Evolutionary conservation across 1,139 yeast genomes (phyloP).

Genomic region (Yamadazyma triangularis): DNA sequence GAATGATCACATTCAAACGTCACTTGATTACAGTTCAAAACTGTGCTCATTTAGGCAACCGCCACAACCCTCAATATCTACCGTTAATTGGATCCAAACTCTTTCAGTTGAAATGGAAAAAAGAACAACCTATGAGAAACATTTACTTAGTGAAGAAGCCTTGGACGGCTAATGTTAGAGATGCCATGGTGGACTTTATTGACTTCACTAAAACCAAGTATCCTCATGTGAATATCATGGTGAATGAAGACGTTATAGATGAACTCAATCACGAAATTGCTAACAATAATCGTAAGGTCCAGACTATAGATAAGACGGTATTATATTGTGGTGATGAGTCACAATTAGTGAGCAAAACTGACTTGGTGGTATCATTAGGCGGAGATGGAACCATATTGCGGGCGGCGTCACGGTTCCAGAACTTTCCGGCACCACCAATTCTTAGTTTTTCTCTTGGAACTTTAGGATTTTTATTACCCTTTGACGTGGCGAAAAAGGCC

Average conservation of each 20-base stretch:
- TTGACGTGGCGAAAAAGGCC: conserved; percentile 60
- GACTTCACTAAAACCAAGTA: conserved; percentile 50
- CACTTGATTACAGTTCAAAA: conserved; percentile 2
- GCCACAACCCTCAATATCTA: conserved; percentile 19
- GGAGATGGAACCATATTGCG: conserved; percentile 93
- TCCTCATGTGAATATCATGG: conserved; percentile 70
- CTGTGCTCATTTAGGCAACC: conserved; percentile 11
- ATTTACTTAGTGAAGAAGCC: conserved; percentile 83
- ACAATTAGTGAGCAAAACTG: conserved; percentile 57
- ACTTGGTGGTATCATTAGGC: conserved; percentile 79
- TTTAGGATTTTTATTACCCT: conserved; percentile 84
- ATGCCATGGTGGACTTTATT: conserved; percentile 65
- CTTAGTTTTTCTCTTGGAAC: conserved; percentile 89
- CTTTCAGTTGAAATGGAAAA: conserved; percentile 41
- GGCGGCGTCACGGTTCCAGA: conserved; percentile 63
- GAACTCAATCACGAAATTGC: conserved; percentile 50
- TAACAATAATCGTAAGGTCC: conserved; percentile 5
- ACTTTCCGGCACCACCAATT: conserved; percentile 78
- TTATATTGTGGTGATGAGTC: conserved; percentile 53
- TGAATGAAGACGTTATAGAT: conserved; percentile 71
- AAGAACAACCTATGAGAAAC: conserved; percentile 54
- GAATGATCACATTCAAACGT: neutral
- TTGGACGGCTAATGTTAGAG: conserved; percentile 60
- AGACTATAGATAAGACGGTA: conserved; percentile 2
- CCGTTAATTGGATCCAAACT: conserved; percentile 38